Evolutionary conservation across 306 rosid genomes (phyloP).

Genomic region (Elaeagnus macrophylla): DNA sequence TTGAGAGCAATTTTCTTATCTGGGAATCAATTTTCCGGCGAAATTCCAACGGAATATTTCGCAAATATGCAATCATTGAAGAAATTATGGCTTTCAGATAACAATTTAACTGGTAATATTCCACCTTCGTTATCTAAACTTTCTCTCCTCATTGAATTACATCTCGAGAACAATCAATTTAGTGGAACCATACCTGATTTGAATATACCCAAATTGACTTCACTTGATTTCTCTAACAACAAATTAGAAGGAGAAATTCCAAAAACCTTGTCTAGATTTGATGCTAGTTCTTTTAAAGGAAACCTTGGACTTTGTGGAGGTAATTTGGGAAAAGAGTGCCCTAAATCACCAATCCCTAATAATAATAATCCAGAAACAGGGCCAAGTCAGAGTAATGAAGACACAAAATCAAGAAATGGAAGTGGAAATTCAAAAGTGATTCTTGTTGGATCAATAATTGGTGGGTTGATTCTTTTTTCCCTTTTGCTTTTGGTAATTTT

Average conservation of each 20-base stretch:
- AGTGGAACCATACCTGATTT: constrained; percentile 45
- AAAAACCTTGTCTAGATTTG: constrained; percentile 24
- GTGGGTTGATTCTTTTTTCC: constrained; percentile 19
- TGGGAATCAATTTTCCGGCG: constrained; percentile 56
- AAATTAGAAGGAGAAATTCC: constrained; percentile 67
- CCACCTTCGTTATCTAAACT: constrained; percentile 40
- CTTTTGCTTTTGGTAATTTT: constrained; percentile 16
- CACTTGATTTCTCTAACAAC: constrained; percentile 50
- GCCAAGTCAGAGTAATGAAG: no score
- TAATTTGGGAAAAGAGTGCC: constrained; percentile 28
- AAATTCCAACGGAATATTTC: constrained; percentile 47
- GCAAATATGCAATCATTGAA: constrained; percentile 46
- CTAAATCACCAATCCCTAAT: background rate
- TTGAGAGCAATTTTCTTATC: constrained; percentile 51
- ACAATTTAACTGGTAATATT: constrained; percentile 46
- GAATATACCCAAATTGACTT: constrained; percentile 14
- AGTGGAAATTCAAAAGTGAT: constrained; percentile 1
- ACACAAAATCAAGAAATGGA: no score
- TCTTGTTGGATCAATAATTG: constrained; percentile 22
- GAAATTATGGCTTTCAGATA: constrained; percentile 52
- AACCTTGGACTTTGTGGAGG: constrained; percentile 50
- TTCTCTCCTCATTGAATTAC: constrained; percentile 42
- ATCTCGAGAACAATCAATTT: constrained; percentile 56
- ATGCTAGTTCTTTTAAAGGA: constrained; percentile 30
- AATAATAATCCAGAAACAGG: background rate